Base-by-base conservation (phyloP, 31 red algal genomes). In the Endocladia muricata region DNA sequence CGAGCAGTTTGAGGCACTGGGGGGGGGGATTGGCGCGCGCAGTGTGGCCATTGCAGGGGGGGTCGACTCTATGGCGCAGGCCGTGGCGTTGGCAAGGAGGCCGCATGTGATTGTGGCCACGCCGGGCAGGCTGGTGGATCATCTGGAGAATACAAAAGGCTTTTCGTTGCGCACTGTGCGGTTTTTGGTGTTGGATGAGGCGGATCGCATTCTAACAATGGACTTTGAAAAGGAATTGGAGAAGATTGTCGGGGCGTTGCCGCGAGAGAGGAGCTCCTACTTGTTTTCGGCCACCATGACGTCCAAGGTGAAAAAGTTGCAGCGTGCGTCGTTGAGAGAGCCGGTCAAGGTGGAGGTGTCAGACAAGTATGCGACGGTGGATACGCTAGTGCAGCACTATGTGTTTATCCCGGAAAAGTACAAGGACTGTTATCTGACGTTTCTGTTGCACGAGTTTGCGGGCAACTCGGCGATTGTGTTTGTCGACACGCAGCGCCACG, bases 251-350 rank as follows among this genome's bases (percentile, higher is more conserved):
- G 47, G 34, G 7, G 75, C 65, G 30, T 64, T 99, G 76, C 89
- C 93, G n/a, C 68, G 52, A 17, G 81, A 88, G 17, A 69, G 97
- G n/a, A 77, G 68, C 4, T 85, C 92, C 3, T 96, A 76, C 47
- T 81, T 99, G 36, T 99, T 96, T 65, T 99, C 97, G 23, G 97
- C 97, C 13, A 99, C 97, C 11, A 99, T 99, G 97, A 93, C 97
- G 13, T 81, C 76, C 55, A 82, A 96, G 77, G 91, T 99, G 54
- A 47, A 71, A 31, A 95, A 99, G 49, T 81, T 99, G 30, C 89
- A 94, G 52, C 74, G 97, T 31, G 93, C 87, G 5, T 93, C 76
- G 2, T 70, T 99, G 36, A 67, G 51, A 29, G 63, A 99, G 61
- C 93, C 97, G 1, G 90, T 87, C 11, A 89, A 86, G 73, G 78